These are phyloP conservation scores for Tuber indicum DNA, from an alignment of 495 filamentous ascomycete species.

Conservation along the genomic window DNA sequence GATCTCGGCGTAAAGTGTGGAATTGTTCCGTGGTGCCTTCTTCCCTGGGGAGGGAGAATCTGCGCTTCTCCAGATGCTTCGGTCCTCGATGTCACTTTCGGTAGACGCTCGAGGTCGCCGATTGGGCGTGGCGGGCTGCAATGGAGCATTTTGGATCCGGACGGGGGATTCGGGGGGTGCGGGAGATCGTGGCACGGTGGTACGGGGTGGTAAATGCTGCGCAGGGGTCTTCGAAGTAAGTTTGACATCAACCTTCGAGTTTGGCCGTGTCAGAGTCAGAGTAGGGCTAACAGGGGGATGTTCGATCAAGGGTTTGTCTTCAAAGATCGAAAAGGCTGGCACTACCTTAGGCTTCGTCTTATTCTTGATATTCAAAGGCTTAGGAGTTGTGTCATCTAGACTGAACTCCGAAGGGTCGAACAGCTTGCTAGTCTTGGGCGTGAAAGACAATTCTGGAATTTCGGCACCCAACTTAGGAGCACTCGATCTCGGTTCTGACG, in stretches of 20 bases:
- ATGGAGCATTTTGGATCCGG: slow-evolving; percentile 22
- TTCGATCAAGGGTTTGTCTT: slow-evolving; percentile 34
- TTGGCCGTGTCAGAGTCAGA: slow-evolving; percentile 39
- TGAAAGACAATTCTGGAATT: slow-evolving; percentile 32
- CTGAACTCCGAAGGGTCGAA: slow-evolving; percentile 27
- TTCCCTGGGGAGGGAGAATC: slow-evolving; percentile 35
- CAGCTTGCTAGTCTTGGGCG: slow-evolving; percentile 22
- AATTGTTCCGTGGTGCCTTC: slow-evolving; percentile 34
- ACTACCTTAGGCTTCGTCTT: slow-evolving; percentile 34
- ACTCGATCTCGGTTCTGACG: slow-evolving; percentile 15
- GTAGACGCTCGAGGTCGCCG: slow-evolving; percentile 32
- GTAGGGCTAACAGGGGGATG: slow-evolving; percentile 29
- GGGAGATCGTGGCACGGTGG: slow-evolving; percentile 9
- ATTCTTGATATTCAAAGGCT: slow-evolving; percentile 35
- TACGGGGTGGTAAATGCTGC: slow-evolving; percentile 10
- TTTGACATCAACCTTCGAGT: slow-evolving; percentile 38
- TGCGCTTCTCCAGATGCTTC: slow-evolving; percentile 20
- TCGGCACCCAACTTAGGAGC: slow-evolving; percentile 26
- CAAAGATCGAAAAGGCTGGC: slow-evolving; percentile 40
- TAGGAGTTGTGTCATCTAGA: slow-evolving; percentile 36
- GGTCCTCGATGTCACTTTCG: slow-evolving; percentile 39
- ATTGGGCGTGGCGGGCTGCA: slow-evolving; percentile 38
- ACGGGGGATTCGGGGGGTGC: slow-evolving; percentile 30
- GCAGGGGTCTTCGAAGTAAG: slow-evolving; percentile 25
- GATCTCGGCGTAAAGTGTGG: slow-evolving; percentile 39